phyloP scores from a whole-genome alignment of 306 rosid genomes.

The Cicer yamashitae region DNA sequence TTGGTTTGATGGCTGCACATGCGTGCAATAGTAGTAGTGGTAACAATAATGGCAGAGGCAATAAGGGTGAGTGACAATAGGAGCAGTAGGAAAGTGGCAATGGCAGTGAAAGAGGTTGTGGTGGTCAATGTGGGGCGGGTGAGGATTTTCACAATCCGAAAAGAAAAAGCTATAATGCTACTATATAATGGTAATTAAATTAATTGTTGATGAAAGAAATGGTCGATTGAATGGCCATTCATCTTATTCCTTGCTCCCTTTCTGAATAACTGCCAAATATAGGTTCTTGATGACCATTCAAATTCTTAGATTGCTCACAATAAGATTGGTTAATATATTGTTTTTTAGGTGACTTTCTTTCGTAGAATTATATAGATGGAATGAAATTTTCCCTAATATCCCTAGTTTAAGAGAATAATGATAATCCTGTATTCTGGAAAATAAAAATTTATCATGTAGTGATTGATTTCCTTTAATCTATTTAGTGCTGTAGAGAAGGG shows the following conservation, averaged over 20 bases:
- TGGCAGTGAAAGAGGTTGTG: background rate
- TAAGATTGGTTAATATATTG: background rate
- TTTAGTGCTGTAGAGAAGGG: conserved; percentile 1
- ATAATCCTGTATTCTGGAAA: background rate
- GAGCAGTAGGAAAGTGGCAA: background rate
- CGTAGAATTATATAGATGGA: background rate
- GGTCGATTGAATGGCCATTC: background rate
- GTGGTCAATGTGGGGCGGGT: background rate
- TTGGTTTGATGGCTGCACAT: too few species aligned
- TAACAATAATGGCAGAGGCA: background rate
- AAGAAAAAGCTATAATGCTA: background rate
- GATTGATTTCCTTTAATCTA: conserved; percentile 22
- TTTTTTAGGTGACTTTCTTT: conserved; percentile 34
- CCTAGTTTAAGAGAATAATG: conserved; percentile 1
- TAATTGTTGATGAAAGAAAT: background rate
- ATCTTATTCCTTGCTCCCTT: background rate
- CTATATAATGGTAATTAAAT: background rate
- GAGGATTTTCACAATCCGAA: conserved; percentile 3
- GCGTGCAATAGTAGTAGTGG: background rate
- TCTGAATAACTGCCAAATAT: background rate
- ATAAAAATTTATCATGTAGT: conserved; percentile 10
- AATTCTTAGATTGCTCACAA: conserved; percentile 3
- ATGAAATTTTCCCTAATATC: conserved; percentile 8
- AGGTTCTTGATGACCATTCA: background rate
- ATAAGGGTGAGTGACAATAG: background rate